Evolutionary conservation across 805 yeast species (phyloP), one percentile per base, ranked within the genome.

Genomic region (Pichia membranifaciens): DNA sequence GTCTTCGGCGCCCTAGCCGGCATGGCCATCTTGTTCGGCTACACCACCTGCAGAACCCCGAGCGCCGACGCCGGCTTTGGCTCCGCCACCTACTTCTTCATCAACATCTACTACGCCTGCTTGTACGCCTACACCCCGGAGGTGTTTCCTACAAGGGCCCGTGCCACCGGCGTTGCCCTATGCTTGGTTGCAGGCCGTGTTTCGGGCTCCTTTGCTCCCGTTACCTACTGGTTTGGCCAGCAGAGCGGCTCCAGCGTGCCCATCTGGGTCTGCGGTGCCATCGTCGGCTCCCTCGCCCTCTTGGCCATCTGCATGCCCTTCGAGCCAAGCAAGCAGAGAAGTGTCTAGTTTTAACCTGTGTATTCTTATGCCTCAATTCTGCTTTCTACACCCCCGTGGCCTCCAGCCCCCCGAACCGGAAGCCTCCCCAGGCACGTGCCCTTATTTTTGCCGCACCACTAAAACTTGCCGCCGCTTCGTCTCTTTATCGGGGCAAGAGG

Each of bases 61-160:
- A 65, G 73, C 5, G 78, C 71, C 66, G 79, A 78, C 58, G 79
- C 82, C 42, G 75, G 72, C 5, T 68, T 73, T 43, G 66, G 70
- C 32, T 62, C 75, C 12, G 73, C 74, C 32, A 76, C 82, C 17
- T 78, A 75, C 50, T 61, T 73, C 58, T 67, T 69, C 48, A 56
- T 72, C 49, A 68, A 72, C 60, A 67, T 78, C 47, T 76, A 76
- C 57, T 80, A 77, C 58, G 83, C 81, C 4, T 74, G 76, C 20
- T 62, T 81, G 18, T 81, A 79, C 56, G 86, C 85, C 4, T 80
- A 78, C 57, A 79, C 85, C 3, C 87, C 86, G 0, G 84, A 81
- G 57, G 75, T 78, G 21, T 72, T 81, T 60, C 81, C 81, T 35
- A 64, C 77, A 0, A 61, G 67, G 44, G 69, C 72, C 17, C 64